Base-by-base conservation (phyloP, 108 stramenopile species). In the Cyclostephanos tholiformis region DNA sequence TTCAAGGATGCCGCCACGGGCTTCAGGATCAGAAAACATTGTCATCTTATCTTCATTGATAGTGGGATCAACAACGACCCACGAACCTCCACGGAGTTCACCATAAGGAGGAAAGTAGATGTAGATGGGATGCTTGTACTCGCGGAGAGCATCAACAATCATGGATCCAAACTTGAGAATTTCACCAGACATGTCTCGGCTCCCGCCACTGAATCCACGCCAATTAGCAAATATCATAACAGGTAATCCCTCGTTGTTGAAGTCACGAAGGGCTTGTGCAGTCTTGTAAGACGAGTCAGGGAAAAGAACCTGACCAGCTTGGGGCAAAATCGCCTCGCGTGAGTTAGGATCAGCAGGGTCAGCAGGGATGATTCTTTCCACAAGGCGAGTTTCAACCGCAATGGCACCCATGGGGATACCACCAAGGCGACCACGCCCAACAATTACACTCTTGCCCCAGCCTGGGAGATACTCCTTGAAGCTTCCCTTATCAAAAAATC, bases 191-290 rank as follows among this genome's bases (percentile, higher is more conserved):
- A 99, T 99, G 82, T 99, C 98, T 70, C 98, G 93, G 48, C 94
- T 97, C 58, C 98, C 98, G 57, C 98, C 98, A 75, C 84, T 86
- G 85, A 99, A 99, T 65, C 98, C 98, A 79, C 98, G 93, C 98
- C 98, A 99, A 90, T 99, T 99, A 57, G 98, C 98, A 75, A 99
- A 97, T 73, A 99, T 97, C 90, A 99, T 97, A 36, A 97, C 86
- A 8, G 98, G 98, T 69, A 99, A 90, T 49, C 96, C 96, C 84
- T 99, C 98, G 76, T 96, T 96, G 82, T 89, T 89, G 86, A 99
- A 99, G 82, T 99, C 98, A 27, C 85, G 72, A 65, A 97, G 95
- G 39, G 97, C 98, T 79, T 97, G 96, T 4, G 98, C 98, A 43
- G 94, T 95, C 96, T 99, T 99, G 92, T 93, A 97, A 6, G 96